phyloP scores from a whole-genome alignment of 805 yeast species.

The Pichia sporocuriosa region DNA sequence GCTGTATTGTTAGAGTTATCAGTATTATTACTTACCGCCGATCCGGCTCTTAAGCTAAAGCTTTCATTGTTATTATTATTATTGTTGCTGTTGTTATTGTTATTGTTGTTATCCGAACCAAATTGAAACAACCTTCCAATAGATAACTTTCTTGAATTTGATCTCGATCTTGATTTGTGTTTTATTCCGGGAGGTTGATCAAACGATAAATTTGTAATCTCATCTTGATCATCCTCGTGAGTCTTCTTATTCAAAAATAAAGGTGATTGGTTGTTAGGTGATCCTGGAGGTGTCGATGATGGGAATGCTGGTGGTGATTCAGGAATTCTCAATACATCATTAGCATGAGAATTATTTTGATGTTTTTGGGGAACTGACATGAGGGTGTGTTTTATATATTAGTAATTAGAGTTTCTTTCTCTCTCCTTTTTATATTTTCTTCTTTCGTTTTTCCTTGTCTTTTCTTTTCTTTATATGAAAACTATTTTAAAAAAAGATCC shows the following conservation, averaged over 20 bases:
- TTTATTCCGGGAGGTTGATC: conserved; percentile 12
- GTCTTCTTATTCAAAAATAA: background rate
- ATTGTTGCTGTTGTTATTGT: background rate
- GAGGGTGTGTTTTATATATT: too few relatives aligned
- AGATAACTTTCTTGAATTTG: conserved; percentile 32
- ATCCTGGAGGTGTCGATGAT: conserved; percentile 6
- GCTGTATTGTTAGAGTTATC: conserved; percentile 12
- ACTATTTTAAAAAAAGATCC: too few relatives aligned
- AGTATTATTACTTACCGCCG: conserved; percentile 2
- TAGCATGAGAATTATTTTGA: background rate
- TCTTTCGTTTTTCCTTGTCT: too few relatives aligned
- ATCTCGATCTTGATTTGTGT: conserved; percentile 32
- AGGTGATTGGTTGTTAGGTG: conserved; percentile 4
- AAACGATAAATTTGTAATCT: conserved; percentile 1
- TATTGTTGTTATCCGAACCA: conserved; percentile 21
- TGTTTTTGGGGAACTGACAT: background rate
- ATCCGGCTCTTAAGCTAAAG: conserved; percentile 4
- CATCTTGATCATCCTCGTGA: background rate
- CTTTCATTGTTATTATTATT: conserved; percentile 7
- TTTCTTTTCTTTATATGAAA: too few relatives aligned
- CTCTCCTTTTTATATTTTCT: too few relatives aligned
- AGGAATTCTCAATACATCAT: background rate
- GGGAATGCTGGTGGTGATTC: background rate
- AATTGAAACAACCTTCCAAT: conserved; percentile 35
- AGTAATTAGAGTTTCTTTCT: too few relatives aligned